Base-by-base conservation (phyloP, 2,329 filamentous ascomycete genomes). In the Ascochyta koolunga region DNA sequence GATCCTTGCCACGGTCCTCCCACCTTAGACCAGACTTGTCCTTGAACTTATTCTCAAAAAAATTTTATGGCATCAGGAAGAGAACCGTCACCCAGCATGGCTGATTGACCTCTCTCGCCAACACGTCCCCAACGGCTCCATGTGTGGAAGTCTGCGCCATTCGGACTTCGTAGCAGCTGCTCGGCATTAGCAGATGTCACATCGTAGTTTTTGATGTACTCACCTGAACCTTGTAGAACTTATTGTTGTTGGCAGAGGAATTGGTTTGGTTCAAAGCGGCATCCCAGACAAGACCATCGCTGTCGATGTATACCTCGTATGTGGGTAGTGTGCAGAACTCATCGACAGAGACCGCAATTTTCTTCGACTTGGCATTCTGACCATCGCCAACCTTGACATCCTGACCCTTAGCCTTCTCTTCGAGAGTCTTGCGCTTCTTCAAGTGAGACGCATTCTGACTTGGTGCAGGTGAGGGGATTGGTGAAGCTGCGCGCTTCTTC, bases 51-150 rank as follows among this genome's bases (percentile, higher is more conserved):
- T 79, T 80, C 42, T 82, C 70, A 61, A 83, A 86, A 61, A 83
- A 86, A 0, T 77, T 59, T 2, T 42, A 78, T 66, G 1, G 83
- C 82, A 29, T 65, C 59, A 2, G 69, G 50, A 1, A 82, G 62
- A 4, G 56, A 60, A 7, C 76, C 76, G 8, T 65, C 44, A 0
- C 77, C 78, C 2, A 83, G 67, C 29, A 74, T 54, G 3, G 76
- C 74, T 24, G 50, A 75, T 55, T 82, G 77, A 1, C 83, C 83
- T 21, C 57, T 62, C 58, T 84, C 82, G 4, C 83, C 83, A 4
- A 96, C 90, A 19, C 91, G 85, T 19, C 91, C 91, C 90, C 89
- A 96, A 51, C 90, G 82, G 2, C 88, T 91, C 89, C 89, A 93
- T 0, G 84, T 86, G 37, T 79, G 77, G 70, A 80, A 89, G 8